Evolutionary conservation across 2,329 filamentous ascomycete genomes (phyloP), one percentile per base, ranked within the genome.

Genomic region (Cladophialophora psammophila): DNA sequence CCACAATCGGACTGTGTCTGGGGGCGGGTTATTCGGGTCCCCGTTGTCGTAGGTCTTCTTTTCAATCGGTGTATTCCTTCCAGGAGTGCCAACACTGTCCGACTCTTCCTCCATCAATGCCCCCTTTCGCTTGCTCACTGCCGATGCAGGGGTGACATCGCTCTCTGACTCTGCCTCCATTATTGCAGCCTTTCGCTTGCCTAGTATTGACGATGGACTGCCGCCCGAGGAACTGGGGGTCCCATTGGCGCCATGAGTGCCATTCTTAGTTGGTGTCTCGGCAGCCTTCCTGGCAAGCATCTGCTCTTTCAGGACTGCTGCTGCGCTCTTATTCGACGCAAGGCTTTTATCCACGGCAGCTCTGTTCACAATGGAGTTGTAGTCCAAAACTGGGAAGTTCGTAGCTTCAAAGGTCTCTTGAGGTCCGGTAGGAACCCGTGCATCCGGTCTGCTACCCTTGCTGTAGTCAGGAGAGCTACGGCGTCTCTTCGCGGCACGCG

Each of bases 311-410:
- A 99, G 81, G 20, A 91, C 91, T 68, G 92, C 94, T 36, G 95
- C 95, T 31, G 95, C 95, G 74, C 93, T 97, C 80, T 96, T 97
- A 81, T 99, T 99, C 63, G 93, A 92, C 63, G 88, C 82, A 70
- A 93, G 94, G 35, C 91, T 88, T 74, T 90, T 89, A 65, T 87
- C 84, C 38, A 87, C 81, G 32, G 84, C 82, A 32, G 85, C 86
- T 66, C 90, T 87, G 75, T 94, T 94, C 68, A 95, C 89, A 7
- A 97, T 87, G 86, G 96, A 92, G 72, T 94, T 93, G 76, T 97
- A 92, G 7, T 93, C 96, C 68, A 96, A 82, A 35, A 85, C 82
- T 4, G 70, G 69, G 40, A 67, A 69, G 62, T 64, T 70, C 18
- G 65, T 58, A 32, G 69, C 67, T 38, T 69, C 69, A 42, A 72